Evolutionary conservation across 208 protist species (phyloP), one percentile per base, ranked within the genome.

Genomic region (Trypanosoma melophagium): DNA sequence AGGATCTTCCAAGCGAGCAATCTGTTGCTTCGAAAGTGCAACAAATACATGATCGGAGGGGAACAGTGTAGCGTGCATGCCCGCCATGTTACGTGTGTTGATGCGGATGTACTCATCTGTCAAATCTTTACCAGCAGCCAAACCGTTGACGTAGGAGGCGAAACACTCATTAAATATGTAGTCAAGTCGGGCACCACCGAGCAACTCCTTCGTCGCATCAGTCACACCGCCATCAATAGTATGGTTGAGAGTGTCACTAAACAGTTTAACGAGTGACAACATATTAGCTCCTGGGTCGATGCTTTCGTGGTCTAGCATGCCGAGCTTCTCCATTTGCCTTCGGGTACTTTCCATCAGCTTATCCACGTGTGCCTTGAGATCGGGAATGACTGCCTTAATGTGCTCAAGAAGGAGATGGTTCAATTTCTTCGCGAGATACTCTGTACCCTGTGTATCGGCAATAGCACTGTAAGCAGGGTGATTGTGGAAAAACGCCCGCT

Each of bases 31-130:
- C 17, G 97, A 94, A 10, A 99, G 86, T 19, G 96, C 83, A 41
- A 99, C 94, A 69, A 99, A 99, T 2, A 96, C 89, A 54, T 94
- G 89, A 68, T 99, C 98, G 17, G 98, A 98, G 5, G 98, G 95
- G 73, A 99, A 99, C 12, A 99, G 80, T 1, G 95, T 92, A 35
- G 94, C 81, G 62, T 97, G 89, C 73, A 98, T 97, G 80, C 98
- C 98, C 12, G 92, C 93, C 77, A 97, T 98, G 79, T 98, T 98
- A 52, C 92, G 86, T 40, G 98, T 97, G 63, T 97, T 97, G 42
- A 95, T 98, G 64, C 91, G 89, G 58, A 99, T 98, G 69, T 99
- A 97, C 50, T 94, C 87, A 50, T 97, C 90, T 7, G 82, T 96
- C 13, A 98, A 80, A 60, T 95, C 91, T 49, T 98, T 97, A 65